Base-by-base conservation (phyloP, 2,329 filamentous ascomycete species). In the Alternaria triticina region DNA sequence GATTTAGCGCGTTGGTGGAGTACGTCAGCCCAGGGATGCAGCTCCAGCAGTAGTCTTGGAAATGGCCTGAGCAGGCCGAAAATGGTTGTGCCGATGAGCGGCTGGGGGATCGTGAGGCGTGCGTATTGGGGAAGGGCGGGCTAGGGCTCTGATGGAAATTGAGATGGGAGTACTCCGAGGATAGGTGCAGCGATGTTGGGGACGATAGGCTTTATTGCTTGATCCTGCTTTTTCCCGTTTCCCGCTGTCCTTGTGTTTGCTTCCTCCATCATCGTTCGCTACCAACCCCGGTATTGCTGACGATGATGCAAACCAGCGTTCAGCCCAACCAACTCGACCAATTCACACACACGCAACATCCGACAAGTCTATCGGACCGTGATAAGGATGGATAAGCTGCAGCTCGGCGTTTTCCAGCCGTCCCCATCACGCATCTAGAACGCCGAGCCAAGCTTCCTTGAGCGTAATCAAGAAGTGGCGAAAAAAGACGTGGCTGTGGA, bases 21-120 rank as follows among this genome's bases (percentile, higher is more conserved):
- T 56, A 65, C 72, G 68, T 74, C 71, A 73, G 72, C 71, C 72
- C 56, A 74, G 72, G 60, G 56, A 57, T 45, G 43, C 49, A 40
- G 36, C 27, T 5, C 27, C 27, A 28, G 27, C n/a, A 52, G 61
- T 45, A 17, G 23, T 20, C 43, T 50, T 65, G 60, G 47, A 57
- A 44, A 64, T 65, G 62, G 61, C 59, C 62, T 62, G 62, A 69
- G 65, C 50, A 13, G 47, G 17, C 10, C 17, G 22, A 44, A 44
- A 27, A 55, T 10, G 54, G 36, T 40, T 6, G 22, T 20, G 49
- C 57, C 52, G 54, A 58, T 17, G 23, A 40, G 28, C 45, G 27
- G n/a, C 40, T 57, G 20, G 23, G 17, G 36, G 25, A 45, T 40
- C 30, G 33, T 25, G 52, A 40, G 27, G 27, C 40, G 49, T 33